phyloP scores from a whole-genome alignment of 2,329 filamentous ascomycete species.

The Fusarium kyushuense region DNA sequence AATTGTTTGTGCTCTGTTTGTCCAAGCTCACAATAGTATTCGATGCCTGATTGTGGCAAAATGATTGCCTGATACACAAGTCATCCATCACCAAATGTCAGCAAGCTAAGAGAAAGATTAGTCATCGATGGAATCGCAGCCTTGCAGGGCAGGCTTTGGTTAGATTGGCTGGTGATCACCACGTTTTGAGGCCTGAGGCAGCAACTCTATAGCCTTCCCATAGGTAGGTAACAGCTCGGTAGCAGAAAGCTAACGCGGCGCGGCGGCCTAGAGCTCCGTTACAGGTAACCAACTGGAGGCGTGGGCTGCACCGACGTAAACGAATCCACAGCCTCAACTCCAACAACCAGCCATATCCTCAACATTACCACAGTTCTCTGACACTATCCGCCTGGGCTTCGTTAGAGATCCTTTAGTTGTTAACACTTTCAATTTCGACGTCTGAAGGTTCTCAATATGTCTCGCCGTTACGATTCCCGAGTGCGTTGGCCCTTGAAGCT shows the following conservation, averaged over 20 bases:
- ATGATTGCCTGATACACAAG: constrained; percentile 29
- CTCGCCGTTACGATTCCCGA: constrained; percentile 96
- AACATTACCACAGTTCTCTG: constrained; percentile 35
- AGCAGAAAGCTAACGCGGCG: constrained; percentile 54
- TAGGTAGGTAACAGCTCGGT: constrained; percentile 26
- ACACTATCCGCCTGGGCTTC: constrained; percentile 16
- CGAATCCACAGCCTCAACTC: constrained; percentile 41
- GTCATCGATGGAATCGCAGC: background rate
- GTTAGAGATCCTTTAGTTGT: constrained; percentile 1
- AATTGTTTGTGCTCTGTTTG: constrained; percentile 2
- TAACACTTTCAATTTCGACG: constrained; percentile 3
- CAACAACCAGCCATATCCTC: constrained; percentile 39
- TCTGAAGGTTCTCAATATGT: constrained; percentile 71
- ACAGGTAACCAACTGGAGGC: constrained; percentile 35
- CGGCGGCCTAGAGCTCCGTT: constrained; percentile 59
- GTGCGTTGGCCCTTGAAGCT: constrained; percentile 66
- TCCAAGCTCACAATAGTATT: background rate
- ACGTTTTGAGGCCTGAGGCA: constrained; percentile 43
- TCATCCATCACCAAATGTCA: background rate
- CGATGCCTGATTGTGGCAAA: constrained; percentile 30
- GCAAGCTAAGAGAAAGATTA: background rate
- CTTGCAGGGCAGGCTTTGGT: constrained; percentile 15
- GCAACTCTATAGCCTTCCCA: constrained; percentile 20
- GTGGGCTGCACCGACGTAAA: constrained; percentile 40
- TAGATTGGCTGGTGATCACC: constrained; percentile 5